phyloP scores from a whole-genome alignment of 371 early-diverging fungal genomes.

The Zychaea mexicana region DNA sequence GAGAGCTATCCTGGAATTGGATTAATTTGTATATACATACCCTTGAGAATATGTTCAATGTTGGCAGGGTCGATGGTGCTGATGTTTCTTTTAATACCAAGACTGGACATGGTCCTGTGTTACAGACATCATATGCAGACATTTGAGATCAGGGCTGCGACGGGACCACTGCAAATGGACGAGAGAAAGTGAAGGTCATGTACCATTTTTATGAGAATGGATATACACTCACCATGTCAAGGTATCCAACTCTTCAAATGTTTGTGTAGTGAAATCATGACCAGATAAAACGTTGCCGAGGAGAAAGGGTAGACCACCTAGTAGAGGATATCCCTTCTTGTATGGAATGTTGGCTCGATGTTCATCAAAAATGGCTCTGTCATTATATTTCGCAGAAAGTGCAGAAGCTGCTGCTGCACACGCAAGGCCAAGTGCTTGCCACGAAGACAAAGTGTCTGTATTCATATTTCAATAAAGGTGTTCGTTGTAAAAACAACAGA shows the following conservation, averaged over 20 bases:
- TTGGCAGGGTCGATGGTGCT: constrained; percentile 29
- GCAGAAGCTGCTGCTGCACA: constrained; percentile 12
- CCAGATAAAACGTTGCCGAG: constrained; percentile 19
- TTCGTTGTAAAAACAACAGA: not conserved
- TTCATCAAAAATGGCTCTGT: constrained; percentile 38
- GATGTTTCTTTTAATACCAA: constrained; percentile 27
- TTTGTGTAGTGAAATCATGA: constrained; percentile 20
- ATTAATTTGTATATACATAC: too few relatives aligned
- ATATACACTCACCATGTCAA: constrained; percentile 22
- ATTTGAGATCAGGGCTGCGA: too few relatives aligned
- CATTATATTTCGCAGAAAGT: constrained; percentile 34
- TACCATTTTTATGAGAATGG: too few relatives aligned
- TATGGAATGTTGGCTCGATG: constrained; percentile 29
- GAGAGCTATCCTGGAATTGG: too few relatives aligned
- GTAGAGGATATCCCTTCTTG: constrained; percentile 27
- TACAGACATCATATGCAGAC: too few relatives aligned
- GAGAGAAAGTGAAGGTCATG: too few relatives aligned
- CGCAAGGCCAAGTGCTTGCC: constrained; percentile 5
- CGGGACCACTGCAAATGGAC: too few relatives aligned
- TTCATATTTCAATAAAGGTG: not conserved
- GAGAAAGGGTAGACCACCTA: constrained; percentile 26
- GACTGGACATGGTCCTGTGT: constrained; percentile 27
- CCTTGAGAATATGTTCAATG: constrained; percentile 28
- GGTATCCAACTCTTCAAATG: constrained; percentile 14
- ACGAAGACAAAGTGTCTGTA: not conserved